Evolutionary conservation across 257 asterid genomes (phyloP).

Genomic region (Rauvolfia tetraphylla): DNA sequence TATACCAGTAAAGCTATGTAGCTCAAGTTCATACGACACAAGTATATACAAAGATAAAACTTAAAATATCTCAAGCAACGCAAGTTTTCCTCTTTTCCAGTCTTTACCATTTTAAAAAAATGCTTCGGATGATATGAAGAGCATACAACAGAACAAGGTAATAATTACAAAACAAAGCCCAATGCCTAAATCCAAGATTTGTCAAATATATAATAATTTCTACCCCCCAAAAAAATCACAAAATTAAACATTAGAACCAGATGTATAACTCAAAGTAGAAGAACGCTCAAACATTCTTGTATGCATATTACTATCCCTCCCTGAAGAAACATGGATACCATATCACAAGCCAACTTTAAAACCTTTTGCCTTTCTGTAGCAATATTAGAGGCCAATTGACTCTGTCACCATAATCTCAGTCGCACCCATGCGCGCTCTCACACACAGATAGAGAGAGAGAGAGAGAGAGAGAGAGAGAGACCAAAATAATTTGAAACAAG

Average conservation of each 20-base stretch:
- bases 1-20: background rate
- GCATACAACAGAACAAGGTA: background rate
- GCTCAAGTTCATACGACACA: background rate
- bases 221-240: background rate
- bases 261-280: background rate
- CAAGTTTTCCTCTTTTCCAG: background rate
- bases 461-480: too few relatives aligned
- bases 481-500: too few relatives aligned
- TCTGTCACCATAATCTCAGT: background rate
- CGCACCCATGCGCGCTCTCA: too few relatives aligned
- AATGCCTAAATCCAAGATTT: background rate
- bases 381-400: background rate
- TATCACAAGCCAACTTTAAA: background rate
- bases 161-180: background rate
- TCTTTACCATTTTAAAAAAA: background rate
- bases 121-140: background rate
- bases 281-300: background rate
- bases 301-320: background rate
- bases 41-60: background rate
- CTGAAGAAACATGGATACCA: background rate
- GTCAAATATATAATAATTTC: background rate
- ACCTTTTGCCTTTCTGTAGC: background rate
- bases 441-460: too few relatives aligned
- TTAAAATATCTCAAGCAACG: background rate
- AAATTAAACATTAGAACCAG: background rate